Evolutionary conservation across 139 green algal genomes (phyloP), one percentile per base, ranked within the genome.

Genomic region (Choricystis sp.): DNA sequence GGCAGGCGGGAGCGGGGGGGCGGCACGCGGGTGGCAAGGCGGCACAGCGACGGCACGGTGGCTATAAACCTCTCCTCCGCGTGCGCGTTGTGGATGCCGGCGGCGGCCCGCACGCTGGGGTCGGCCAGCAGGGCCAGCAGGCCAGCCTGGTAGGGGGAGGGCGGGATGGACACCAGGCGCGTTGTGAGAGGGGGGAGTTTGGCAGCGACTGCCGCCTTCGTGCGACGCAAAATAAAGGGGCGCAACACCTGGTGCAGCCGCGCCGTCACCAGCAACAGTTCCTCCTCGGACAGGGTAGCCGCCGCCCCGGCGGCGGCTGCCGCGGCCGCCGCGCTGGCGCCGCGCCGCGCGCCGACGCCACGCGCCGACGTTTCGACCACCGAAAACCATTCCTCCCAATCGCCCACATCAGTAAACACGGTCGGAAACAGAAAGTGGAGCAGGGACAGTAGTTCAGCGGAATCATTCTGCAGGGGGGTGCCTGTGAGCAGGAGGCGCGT

Each of bases 381-480:
- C 22, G 3, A 4, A 72, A 65, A 52, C 9, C n/a, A n/a, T n/a
- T n/a, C n/a, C n/a, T n/a, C n/a, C n/a, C n/a, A n/a, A n/a, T n/a
- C n/a, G n/a, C n/a, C n/a, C n/a, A 49, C 66, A 23, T 60, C 78
- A 69, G n/a, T n/a, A n/a, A n/a, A n/a, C n/a, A n/a, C 40, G 9
- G 40, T 16, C 40, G 90, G 90, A 71, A 95, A 96, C 19, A 92
- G 79, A 69, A 95, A 97, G 81, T 97, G 89, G 66, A 97, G 92
- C 31, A 97, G 77, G 0, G 79, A 83, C 90, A 89, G 96, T 1
- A 97, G 85, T 85, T 97, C 90, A 16, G 77, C 68, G 66, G 96
- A 78, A 2, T 72, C 62, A 71, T 97, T 97, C 74, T 97, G 89
- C 55, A 97, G 91, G 63, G 90, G 90, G 4, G 78, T 80, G 49